A percentile compares a stretch with the other conserved stretches of the same genome.
Conservation (phyloP, 2,329 filamentous ascomycete genomes). For the Stachybotrys elegans region DNA sequence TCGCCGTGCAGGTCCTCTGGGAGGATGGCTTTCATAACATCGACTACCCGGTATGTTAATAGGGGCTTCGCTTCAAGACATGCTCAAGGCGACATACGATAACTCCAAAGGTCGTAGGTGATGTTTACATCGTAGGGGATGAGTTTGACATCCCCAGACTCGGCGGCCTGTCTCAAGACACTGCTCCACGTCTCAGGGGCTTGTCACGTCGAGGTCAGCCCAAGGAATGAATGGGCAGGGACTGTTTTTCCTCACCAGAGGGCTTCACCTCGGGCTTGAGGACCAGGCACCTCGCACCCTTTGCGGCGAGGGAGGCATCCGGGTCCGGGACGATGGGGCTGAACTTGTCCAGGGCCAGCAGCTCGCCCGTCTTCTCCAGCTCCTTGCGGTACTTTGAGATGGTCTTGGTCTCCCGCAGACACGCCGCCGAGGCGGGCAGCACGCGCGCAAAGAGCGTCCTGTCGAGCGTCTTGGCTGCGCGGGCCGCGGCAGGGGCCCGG, state of each 20-base stretch:
- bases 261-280: conserved; percentile 51
- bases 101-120: conserved; percentile 82
- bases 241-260: conserved; percentile 33
- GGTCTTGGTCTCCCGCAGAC: conserved; percentile 68
- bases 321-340: conserved; percentile 60
- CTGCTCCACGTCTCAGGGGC: conserved; percentile 69
- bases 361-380: conserved; percentile 60
- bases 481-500: conserved; percentile 69
- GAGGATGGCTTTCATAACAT: conserved; percentile 77
- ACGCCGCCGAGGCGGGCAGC: conserved; percentile 71
- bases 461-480: conserved; percentile 76
- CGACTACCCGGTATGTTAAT: conserved; percentile 46
- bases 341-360: conserved; percentile 60
- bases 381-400: conserved; percentile 67
- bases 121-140: conserved; percentile 72
- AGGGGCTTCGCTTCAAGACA: background rate
- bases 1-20: conserved; percentile 76
- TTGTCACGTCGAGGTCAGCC: conserved; percentile 15
- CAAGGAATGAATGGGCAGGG: too few species aligned
- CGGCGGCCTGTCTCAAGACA: conserved; percentile 62
- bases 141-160: conserved; percentile 62
- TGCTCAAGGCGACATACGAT: conserved; percentile 48
- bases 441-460: conserved; percentile 75
- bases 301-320: conserved; percentile 42
- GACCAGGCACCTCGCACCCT: conserved; percentile 58